Base-by-base conservation (phyloP, 306 rosid genomes). In the Vicia sativa region DNA sequence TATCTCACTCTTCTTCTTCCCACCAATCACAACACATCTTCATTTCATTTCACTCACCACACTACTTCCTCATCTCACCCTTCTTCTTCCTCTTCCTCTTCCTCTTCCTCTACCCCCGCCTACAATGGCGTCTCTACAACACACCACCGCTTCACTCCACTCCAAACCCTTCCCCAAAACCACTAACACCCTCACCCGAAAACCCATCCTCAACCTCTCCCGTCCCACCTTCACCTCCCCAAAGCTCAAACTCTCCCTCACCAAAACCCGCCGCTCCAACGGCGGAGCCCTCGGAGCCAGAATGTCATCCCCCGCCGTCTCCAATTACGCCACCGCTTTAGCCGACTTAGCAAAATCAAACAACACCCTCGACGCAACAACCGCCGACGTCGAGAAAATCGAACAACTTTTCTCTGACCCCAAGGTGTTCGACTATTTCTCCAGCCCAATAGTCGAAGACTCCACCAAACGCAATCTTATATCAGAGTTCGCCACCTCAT, bases 321-420 rank as follows among this genome's bases (percentile, higher is more conserved):
- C 85, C 16, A 88, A 89, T 86, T 93, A 93, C 78, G 96, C 99
- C 1, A 0, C 68, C 1, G 99, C 97, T 2, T 78, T 93, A 1
- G 97, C 91, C 9, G 96, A 90, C 26, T 65, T 90, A 9, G 96
- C 96, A 9, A 37, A 50, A 0, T 19, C 87, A 15, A 88, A 80
- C 87, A 50, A 78, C 72, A 77, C 96, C 7, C 97, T 93, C 9
- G 99, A 93, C 41, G 56, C 81, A 1, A 93, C 96, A 12, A 56
- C 73, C 59, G 8, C 77, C 3, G 96, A 93, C 63, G 55, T 93
- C 2, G 99, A 93, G 74, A 90, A 90, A 66, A 42, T 93, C 71
- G 90, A 86, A 2, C 81, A 81, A 48, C 8, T 90, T 26, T 90
- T 93, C 68, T 0, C 83, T 5, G 96, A 93, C 8, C 25, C 64